Conservation (phyloP, 495 filamentous ascomycete genomes). For the Xylaria scruposa region DNA sequence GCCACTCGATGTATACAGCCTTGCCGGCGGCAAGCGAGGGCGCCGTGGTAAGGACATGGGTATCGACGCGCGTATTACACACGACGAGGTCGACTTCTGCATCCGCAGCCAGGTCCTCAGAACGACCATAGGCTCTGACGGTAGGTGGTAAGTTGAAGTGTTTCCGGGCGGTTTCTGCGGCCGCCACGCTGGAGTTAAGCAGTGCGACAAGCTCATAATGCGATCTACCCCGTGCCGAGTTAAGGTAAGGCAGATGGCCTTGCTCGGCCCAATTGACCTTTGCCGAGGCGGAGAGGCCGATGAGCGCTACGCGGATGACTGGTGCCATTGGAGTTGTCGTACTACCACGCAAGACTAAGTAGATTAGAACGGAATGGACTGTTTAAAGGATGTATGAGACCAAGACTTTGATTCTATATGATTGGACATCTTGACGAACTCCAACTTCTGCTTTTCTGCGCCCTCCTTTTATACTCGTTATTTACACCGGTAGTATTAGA, state of each 20-base stretch:
- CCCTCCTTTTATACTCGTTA: slow-evolving; percentile 10
- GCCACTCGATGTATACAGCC: slow-evolving; percentile 67
- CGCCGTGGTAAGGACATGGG: slow-evolving; percentile 45
- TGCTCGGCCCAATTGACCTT: slow-evolving; percentile 58
- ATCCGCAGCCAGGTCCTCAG: slow-evolving; percentile 54
- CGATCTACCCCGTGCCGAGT: slow-evolving; percentile 43
- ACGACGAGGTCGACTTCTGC: slow-evolving; percentile 65
- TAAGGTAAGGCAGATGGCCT: slow-evolving; percentile 64
- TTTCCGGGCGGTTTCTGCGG: slow-evolving; percentile 57
- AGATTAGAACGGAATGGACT: neutral
- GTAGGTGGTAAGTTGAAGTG: slow-evolving; percentile 49
- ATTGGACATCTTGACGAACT: neutral
- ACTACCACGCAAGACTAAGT: neutral
- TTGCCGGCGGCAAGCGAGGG: slow-evolving; percentile 63
- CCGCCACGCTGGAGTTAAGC: slow-evolving; percentile 59
- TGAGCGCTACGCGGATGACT: slow-evolving; percentile 61
- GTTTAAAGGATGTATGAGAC: neutral
- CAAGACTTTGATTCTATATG: neutral
- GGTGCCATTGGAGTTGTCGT: slow-evolving; percentile 43
- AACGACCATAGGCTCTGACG: slow-evolving; percentile 59
- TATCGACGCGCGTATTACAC: slow-evolving; percentile 59
- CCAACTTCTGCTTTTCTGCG: neutral
- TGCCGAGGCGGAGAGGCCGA: slow-evolving; percentile 61
- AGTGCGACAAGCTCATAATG: slow-evolving; percentile 65
- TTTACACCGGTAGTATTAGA: neutral